These are phyloP conservation scores for Diaporthe sp. DNA, from an alignment of 2,329 filamentous ascomycete species.

Conservation along the genomic window DNA sequence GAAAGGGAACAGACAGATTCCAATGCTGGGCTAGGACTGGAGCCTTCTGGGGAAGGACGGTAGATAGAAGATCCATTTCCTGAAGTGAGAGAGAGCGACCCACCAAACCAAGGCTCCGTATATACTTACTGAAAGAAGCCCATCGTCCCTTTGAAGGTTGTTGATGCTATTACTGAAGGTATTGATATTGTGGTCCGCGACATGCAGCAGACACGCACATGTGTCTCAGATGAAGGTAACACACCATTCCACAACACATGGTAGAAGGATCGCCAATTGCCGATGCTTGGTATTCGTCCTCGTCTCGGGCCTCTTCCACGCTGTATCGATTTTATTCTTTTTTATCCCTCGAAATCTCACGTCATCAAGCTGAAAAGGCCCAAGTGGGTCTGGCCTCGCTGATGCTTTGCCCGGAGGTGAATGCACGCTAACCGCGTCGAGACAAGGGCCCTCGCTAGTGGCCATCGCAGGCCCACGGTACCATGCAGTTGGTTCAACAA, in stretches of 20 bases:
- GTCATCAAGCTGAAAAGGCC: conserved; percentile 15
- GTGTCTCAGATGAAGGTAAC: conserved; percentile 19
- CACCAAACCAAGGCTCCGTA: not conserved
- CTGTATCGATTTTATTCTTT: not conserved
- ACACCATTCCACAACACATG: not conserved
- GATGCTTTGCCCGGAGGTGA: not conserved
- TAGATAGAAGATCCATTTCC: not conserved
- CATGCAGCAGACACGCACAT: not conserved
- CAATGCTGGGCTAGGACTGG: no score
- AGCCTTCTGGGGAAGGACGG: not conserved
- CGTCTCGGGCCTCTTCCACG: not conserved
- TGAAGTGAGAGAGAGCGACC: not conserved
- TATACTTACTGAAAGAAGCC: not conserved
- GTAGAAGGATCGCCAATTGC: conserved; percentile 13
- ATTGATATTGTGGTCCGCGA: not conserved
- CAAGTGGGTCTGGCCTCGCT: conserved; percentile 12
- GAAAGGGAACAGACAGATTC: not conserved
- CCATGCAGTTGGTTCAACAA: conserved; percentile 12
- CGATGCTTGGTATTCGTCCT: conserved; percentile 2
- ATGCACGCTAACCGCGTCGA: not conserved
- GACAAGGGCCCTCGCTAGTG: not conserved
- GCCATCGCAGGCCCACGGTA: not conserved
- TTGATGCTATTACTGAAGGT: not conserved
- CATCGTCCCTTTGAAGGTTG: no score
- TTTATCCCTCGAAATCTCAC: conserved; percentile 6